phyloP scores from a whole-genome alignment of 2,329 filamentous ascomycete species.

The Cadophora sp. region DNA sequence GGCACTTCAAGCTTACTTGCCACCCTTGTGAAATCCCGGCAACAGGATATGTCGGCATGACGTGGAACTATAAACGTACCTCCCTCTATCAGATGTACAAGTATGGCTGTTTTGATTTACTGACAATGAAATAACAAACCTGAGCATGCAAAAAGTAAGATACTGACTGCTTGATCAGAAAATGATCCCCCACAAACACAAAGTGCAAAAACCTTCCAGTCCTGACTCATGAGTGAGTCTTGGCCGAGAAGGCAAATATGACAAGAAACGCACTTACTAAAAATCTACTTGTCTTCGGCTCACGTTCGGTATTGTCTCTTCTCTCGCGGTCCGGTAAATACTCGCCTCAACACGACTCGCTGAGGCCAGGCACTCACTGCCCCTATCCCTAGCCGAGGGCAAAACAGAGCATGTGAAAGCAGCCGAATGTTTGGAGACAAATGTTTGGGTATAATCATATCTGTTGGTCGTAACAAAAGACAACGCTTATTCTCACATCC shows the following conservation, averaged over 20 bases:
- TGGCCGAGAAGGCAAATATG: background rate
- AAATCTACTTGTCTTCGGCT: background rate
- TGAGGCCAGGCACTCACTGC: background rate
- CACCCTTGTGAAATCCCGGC: background rate
- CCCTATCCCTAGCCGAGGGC: background rate
- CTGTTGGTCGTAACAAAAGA: background rate
- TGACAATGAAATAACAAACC: background rate
- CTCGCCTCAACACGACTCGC: background rate
- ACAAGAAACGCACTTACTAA: background rate
- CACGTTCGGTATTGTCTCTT: background rate
- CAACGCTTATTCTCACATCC: slow-evolving; percentile 25
- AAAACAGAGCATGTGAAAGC: background rate
- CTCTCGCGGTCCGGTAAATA: background rate
- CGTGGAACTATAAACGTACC: background rate
- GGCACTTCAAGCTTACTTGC: background rate
- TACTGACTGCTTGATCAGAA: background rate
- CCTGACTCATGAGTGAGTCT: slow-evolving; percentile 2
- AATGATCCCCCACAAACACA: background rate
- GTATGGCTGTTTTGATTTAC: background rate
- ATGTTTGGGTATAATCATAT: slow-evolving; percentile 6
- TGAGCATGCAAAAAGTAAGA: background rate
- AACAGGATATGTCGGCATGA: background rate
- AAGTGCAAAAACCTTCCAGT: slow-evolving; percentile 5
- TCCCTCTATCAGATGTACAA: background rate
- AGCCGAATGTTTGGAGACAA: background rate